Conservation (phyloP, 495 filamentous ascomycete genomes). For the Aspergillus olivimuriae region DNA sequence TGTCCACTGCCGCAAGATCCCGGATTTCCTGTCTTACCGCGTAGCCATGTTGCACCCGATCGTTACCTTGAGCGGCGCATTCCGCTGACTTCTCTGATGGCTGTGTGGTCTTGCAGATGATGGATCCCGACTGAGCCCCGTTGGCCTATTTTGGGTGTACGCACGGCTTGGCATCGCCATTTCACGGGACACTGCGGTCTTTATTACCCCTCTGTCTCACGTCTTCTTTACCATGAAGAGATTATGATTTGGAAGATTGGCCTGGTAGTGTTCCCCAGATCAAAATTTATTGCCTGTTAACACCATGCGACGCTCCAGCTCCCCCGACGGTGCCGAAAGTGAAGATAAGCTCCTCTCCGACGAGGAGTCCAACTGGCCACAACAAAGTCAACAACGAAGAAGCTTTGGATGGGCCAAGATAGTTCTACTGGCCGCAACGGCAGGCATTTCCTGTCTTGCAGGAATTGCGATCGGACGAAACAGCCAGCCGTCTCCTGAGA, state of each 20-base stretch:
- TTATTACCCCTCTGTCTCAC: neutral
- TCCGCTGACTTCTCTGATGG: too few species aligned
- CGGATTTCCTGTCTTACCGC: neutral
- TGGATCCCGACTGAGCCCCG: too few species aligned
- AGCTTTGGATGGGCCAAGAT: slow-evolving; percentile 4
- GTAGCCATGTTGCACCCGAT: neutral
- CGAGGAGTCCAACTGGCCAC: slow-evolving; percentile 1
- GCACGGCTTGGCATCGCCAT: too few species aligned
- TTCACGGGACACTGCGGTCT: too few species aligned
- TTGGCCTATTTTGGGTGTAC: too few species aligned
- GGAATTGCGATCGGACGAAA: neutral
- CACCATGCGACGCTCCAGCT: neutral
- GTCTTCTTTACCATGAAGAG: neutral
- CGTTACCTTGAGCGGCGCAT: neutral
- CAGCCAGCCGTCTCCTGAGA: too few species aligned
- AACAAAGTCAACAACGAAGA: neutral
- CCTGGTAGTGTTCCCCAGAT: too few species aligned
- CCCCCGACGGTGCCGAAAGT: neutral
- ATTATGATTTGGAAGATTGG: neutral
- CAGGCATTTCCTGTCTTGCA: neutral
- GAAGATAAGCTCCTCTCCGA: slow-evolving; percentile 2
- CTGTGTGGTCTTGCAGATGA: too few species aligned
- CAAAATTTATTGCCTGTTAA: neutral
- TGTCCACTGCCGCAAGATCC: neutral
- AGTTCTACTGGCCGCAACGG: neutral